These are phyloP conservation scores for Metschnikowia peoriensis DNA, from an alignment of 805 yeast genomes.

Conservation along the genomic window DNA sequence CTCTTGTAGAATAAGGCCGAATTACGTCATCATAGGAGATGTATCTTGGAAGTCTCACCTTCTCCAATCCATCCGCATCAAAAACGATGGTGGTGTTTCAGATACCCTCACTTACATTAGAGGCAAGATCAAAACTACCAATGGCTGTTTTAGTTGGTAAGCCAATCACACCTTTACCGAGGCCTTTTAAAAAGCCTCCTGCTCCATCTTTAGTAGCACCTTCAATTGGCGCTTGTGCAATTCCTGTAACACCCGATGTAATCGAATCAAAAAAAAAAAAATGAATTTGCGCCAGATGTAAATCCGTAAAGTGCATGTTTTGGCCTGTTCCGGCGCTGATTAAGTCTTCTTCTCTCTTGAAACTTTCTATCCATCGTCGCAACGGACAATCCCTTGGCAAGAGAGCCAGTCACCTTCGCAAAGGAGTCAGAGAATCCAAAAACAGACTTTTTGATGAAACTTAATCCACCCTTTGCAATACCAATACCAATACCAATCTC, in stretches of 20 bases:
- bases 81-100: constrained; percentile 88
- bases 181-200: constrained; percentile 86
- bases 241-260: constrained; percentile 83
- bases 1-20: constrained; percentile 73
- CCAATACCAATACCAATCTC: constrained; percentile 93
- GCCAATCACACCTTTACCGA: constrained; percentile 94
- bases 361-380: constrained; percentile 84
- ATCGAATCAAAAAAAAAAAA: constrained; percentile 85
- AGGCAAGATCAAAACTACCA: constrained; percentile 90
- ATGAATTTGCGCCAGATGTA: constrained; percentile 82
- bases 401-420: constrained; percentile 87
- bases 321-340: constrained; percentile 74
- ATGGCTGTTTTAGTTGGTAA: constrained; percentile 96
- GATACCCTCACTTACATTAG: constrained; percentile 91
- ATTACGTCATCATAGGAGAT: constrained; percentile 69
- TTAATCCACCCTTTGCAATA: constrained; percentile 91
- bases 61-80: constrained; percentile 72
- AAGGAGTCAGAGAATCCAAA: constrained; percentile 93
- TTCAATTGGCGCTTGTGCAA: constrained; percentile 86
- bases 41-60: constrained; percentile 79
- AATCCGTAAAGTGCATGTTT: constrained; percentile 83
- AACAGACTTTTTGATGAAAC: constrained; percentile 91
- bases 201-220: constrained; percentile 92
- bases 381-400: constrained; percentile 90
- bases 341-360: constrained; percentile 76